Base-by-base conservation (phyloP, 768 basidiomycete species). In the Dacryopinax spathularia region DNA sequence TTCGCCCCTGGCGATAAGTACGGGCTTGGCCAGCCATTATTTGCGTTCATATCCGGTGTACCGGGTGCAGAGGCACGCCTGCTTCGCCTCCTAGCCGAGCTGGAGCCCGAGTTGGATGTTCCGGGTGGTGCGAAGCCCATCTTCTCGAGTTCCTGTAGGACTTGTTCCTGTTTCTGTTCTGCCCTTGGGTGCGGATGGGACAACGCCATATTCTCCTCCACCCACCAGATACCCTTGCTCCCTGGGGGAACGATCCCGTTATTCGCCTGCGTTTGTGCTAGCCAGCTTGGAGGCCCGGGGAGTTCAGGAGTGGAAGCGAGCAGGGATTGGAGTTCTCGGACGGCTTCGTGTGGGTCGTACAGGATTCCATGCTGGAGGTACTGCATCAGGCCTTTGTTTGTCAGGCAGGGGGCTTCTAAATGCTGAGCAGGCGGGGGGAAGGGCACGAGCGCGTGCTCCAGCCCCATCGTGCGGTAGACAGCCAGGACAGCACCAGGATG, bases 281-380 rank as follows among this genome's bases (percentile, higher is more conserved):
- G 48, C 48, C 48, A 56, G 10, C 3, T 10, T 10, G 48, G 48
- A 2, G 48, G 48, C 25, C 25, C 48, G 48, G 48, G 48, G 48
- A 56, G 48, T 10, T 56, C 48, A 7, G 48, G 48, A 7, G 48
- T 56, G 48, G 25, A 22, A 29, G 48, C 48, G 3, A 56, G 25
- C 3, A 56, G 48, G 25, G 25, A 29, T 7, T 20, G 48, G 5
- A 56, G 48, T 29, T 56, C 48, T 22, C 48, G 48, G 13, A 56
- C 48, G 22, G 48, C 48, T 20, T 56, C 48, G 48, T 56, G 48
- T 29, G 48, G 48, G 29, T 56, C 48, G 48, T 27, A 56, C 5
- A 56, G 48, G 48, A 56, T 56, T 10, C 48, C 48, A 20, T 56
- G 48, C 48, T 56, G 48, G 25, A 56, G 48, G 48, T 56, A 56